phyloP scores from a whole-genome alignment of 208 protist genomes.

The Trypanosoma conorhini region DNA sequence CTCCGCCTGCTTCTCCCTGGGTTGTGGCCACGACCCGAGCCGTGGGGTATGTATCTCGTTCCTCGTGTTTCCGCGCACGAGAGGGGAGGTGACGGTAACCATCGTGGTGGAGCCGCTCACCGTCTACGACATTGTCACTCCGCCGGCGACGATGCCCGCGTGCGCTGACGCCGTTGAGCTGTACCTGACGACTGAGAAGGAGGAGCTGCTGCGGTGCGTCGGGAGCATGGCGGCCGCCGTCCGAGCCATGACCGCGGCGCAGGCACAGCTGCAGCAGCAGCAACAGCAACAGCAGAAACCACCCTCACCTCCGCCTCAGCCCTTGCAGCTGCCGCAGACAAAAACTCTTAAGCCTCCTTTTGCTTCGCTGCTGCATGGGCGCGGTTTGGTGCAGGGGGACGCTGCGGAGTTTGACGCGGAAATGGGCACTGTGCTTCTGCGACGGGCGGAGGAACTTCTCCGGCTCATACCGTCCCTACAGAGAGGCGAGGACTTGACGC shows the following conservation, averaged over 20 bases:
- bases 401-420: neutral
- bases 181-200: constrained; percentile 24
- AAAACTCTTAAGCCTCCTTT: constrained; percentile 1
- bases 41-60: constrained; percentile 11
- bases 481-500: constrained; percentile 6
- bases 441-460: constrained; percentile 19
- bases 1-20: constrained; percentile 16
- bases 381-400: neutral
- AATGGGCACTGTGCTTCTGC: constrained; percentile 7
- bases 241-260: neutral
- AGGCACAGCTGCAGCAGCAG: constrained; percentile 4
- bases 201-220: constrained; percentile 16
- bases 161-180: constrained; percentile 12
- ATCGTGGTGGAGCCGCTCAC: constrained; percentile 31
- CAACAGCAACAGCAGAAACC: no score
- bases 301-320: neutral
- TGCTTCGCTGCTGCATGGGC: neutral
- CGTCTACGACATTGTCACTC: constrained; percentile 33
- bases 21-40: constrained; percentile 21
- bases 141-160: constrained; percentile 15
- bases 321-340: neutral
- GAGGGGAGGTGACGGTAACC: constrained; percentile 27
- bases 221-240: constrained; percentile 9
- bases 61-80: constrained; percentile 14
- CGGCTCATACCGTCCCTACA: neutral